Conservation (phyloP, 139 green algal species). For the Chlorella sp. region DNA sequence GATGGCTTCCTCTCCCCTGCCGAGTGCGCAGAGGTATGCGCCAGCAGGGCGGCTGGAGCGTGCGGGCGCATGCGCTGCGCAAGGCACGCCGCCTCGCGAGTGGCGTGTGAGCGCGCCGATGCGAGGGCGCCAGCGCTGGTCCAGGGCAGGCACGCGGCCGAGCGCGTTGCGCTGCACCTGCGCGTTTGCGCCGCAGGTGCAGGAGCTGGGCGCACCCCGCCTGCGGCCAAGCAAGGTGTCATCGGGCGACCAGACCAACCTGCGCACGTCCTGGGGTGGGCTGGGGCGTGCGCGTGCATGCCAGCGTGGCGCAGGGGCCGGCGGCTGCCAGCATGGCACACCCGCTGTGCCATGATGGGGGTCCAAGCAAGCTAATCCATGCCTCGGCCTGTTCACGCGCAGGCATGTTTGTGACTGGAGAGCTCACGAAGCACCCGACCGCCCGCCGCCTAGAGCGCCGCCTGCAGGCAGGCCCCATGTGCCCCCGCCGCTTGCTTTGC, state of each 20-base stretch:
- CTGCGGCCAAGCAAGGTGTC: constrained; percentile 26
- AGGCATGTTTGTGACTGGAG: background rate
- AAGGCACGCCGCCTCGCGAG: background rate
- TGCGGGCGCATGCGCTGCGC: background rate
- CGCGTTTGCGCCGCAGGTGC: background rate
- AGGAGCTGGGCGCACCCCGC: background rate
- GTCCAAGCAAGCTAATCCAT: background rate
- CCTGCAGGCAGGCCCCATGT: background rate
- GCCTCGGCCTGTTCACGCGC: background rate
- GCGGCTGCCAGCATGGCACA: background rate
- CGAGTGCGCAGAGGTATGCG: background rate
- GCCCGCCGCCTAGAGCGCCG: background rate
- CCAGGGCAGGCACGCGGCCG: background rate
- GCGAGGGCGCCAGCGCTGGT: background rate
- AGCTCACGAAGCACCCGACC: background rate
- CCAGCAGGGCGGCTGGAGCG: background rate
- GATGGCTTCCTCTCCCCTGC: constrained; percentile 8
- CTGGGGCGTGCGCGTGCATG: no score
- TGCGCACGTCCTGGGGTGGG: constrained; percentile 55
- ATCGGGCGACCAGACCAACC: constrained; percentile 57
- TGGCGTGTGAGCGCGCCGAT: background rate
- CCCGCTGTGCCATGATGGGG: background rate
- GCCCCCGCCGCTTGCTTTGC: background rate
- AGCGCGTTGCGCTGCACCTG: background rate
- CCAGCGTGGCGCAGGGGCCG: background rate